Evolutionary conservation across 139 green algal genomes (phyloP).

Genomic region (Chlorella sp.): DNA sequence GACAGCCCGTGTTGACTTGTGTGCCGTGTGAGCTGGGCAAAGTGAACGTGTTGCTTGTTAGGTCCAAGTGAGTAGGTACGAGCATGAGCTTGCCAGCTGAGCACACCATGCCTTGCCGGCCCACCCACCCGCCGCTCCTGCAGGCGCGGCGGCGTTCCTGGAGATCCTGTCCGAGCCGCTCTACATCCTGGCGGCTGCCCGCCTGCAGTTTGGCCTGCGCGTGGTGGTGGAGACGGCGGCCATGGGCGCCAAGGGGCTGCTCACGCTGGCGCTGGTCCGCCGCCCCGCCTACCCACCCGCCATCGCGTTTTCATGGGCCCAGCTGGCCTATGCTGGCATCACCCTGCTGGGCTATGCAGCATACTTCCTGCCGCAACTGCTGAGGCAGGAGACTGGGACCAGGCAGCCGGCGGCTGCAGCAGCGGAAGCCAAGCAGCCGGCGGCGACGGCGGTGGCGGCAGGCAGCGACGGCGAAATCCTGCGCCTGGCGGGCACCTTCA

Average conservation of each 20-base stretch:
- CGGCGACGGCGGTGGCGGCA: neutral
- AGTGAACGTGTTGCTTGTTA: too few species aligned
- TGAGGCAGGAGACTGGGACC: neutral
- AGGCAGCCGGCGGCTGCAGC: neutral
- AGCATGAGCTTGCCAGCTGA: neutral
- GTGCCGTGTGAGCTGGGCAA: too few species aligned
- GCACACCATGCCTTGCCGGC: neutral
- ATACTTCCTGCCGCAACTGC: conserved; percentile 21
- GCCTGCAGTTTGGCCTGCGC: conserved; percentile 69
- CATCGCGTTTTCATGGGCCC: conserved; percentile 67
- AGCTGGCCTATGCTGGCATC: conserved; percentile 68
- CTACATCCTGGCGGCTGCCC: conserved; percentile 76
- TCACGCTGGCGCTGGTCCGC: conserved; percentile 65
- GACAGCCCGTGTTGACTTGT: too few species aligned
- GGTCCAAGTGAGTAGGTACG: too few species aligned
- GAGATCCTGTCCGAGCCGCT: conserved; percentile 80
- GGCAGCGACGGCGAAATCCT: conserved; percentile 1
- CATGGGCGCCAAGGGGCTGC: conserved; percentile 56
- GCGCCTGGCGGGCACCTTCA: conserved; percentile 37
- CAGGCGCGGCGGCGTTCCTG: conserved; percentile 71
- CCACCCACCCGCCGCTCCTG: neutral
- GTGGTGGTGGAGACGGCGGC: conserved; percentile 71
- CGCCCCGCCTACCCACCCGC: conserved; percentile 18
- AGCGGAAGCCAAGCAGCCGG: neutral
- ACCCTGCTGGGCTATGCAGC: conserved; percentile 54